A percentile compares a stretch with the other conserved stretches of the same genome.
Evolutionary conservation across 2,329 filamentous ascomycete species (phyloP).

Genomic region (Aspergillus niger): DNA sequence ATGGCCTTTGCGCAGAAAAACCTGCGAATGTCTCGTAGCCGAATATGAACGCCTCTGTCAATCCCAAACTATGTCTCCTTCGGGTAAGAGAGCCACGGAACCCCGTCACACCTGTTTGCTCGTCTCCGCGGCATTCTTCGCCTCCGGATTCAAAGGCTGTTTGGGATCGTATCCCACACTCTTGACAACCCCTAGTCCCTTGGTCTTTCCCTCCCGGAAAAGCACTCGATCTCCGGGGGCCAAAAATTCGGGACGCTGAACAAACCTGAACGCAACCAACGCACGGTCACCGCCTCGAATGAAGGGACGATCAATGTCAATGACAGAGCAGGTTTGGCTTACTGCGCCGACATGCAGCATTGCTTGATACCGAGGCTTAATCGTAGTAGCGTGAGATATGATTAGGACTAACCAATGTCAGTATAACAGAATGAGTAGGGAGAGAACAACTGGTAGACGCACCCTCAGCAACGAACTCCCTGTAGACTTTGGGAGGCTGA

Average conservation of each 20-base stretch:
- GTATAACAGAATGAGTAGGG: not conserved
- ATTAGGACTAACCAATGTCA: slow-evolving; percentile 69
- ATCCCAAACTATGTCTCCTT: not conserved
- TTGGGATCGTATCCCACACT: slow-evolving; percentile 79
- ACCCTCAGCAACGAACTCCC: slow-evolving; percentile 79
- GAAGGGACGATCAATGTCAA: slow-evolving; percentile 94
- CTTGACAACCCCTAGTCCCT: slow-evolving; percentile 93
- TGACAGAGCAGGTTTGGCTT: slow-evolving; percentile 93
- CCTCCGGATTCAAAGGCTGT: slow-evolving; percentile 50
- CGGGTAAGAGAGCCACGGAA: not conserved
- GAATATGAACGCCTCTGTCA: not conserved
- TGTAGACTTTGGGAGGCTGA: slow-evolving; percentile 70
- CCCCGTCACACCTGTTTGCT: not conserved
- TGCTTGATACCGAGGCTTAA: slow-evolving; percentile 94
- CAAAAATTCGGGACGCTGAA: slow-evolving; percentile 90
- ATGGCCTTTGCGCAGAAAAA: not conserved
- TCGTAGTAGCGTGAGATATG: slow-evolving; percentile 92
- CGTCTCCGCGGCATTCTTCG: slow-evolving; percentile 27
- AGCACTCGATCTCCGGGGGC: slow-evolving; percentile 84
- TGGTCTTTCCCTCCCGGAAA: slow-evolving; percentile 92
- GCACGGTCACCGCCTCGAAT: slow-evolving; percentile 95
- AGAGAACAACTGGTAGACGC: slow-evolving; percentile 22
- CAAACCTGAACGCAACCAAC: slow-evolving; percentile 89
- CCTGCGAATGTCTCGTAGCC: not conserved
- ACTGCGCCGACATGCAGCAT: slow-evolving; percentile 97